Conservation (phyloP, 116 monocot species). For the Phalaenopsis hybrid region DNA sequence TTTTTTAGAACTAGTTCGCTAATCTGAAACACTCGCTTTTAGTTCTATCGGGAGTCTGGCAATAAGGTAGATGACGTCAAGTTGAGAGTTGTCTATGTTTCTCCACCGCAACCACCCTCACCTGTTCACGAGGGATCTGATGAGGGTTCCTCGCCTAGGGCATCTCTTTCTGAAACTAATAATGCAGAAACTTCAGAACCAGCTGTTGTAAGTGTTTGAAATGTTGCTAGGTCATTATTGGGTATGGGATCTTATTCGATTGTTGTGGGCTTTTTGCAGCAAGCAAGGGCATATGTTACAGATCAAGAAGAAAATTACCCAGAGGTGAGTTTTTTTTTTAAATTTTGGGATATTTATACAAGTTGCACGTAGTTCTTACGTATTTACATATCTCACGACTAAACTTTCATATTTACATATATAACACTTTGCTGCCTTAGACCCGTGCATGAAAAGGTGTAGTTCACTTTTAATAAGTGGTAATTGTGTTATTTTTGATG, state of each 20-base stretch:
- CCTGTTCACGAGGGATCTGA: conserved; percentile 55
- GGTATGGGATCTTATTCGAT: not conserved
- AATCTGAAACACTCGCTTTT: not conserved
- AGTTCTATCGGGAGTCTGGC: conserved; percentile 54
- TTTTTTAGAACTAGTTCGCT: not conserved
- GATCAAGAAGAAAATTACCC: conserved; percentile 19
- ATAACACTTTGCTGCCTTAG: too few relatives aligned
- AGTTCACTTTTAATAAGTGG: too few relatives aligned
- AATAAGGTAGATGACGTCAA: conserved; percentile 53
- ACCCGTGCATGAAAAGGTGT: too few relatives aligned
- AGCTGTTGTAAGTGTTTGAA: conserved; percentile 19
- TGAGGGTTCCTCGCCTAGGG: conserved; percentile 49
- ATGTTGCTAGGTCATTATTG: not conserved
- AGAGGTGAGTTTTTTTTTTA: conserved; percentile 12
- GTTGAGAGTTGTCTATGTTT: conserved; percentile 43
- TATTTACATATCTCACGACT: too few relatives aligned
- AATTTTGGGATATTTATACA: too few relatives aligned
- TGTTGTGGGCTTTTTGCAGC: conserved; percentile 9
- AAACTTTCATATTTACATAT: too few relatives aligned
- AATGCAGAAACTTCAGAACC: conserved; percentile 7
- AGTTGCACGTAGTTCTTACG: too few relatives aligned
- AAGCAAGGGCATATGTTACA: conserved; percentile 16
- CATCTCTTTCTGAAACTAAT: conserved; percentile 37
- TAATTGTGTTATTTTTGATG: too few relatives aligned
- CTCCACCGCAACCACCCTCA: conserved; percentile 48